A percentile compares a stretch with the other conserved stretches of the same genome.
Conservation (phyloP, 192 early-diverging fungal genomes). For the Phlyctochytrium arcticum region DNA sequence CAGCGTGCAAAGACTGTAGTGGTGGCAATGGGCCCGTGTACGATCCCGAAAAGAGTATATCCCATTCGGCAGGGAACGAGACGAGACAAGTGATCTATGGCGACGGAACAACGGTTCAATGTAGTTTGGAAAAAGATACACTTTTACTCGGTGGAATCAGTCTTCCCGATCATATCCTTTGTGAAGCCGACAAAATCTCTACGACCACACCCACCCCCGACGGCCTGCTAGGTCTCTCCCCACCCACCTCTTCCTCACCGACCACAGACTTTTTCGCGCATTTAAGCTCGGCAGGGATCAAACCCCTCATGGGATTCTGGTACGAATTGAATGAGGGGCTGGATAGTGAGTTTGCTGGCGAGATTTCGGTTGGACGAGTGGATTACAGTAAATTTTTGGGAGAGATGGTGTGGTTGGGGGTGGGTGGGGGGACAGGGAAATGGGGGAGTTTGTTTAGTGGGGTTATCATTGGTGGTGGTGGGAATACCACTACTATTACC, state of each 20-base stretch:
- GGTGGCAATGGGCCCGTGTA: not conserved
- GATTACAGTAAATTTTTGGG: not conserved
- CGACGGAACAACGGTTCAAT: not conserved
- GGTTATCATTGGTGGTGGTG: not conserved
- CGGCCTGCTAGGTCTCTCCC: not conserved
- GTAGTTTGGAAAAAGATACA: not conserved
- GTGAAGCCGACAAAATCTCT: not conserved
- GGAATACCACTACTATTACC: not conserved
- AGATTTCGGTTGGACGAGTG: not conserved
- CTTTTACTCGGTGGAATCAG: not conserved
- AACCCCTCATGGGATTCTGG: not conserved
- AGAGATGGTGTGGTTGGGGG: not conserved
- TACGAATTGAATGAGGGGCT: not conserved
- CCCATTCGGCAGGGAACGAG: not conserved
- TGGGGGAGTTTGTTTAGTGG: too few species aligned
- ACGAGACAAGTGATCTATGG: not conserved
- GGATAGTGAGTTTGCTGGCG: not conserved
- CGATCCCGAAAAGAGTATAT: not conserved
- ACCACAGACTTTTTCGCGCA: not conserved
- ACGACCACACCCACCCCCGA: not conserved
- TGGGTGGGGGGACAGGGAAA: too few species aligned
- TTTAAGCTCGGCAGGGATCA: not conserved
- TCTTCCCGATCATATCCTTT: not conserved
- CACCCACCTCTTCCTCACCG: not conserved
- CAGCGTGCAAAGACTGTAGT: not conserved